Evolutionary conservation across 2,329 filamentous ascomycete species (phyloP), one percentile per base, ranked within the genome.

Genomic region (Sporothrix protearum): DNA sequence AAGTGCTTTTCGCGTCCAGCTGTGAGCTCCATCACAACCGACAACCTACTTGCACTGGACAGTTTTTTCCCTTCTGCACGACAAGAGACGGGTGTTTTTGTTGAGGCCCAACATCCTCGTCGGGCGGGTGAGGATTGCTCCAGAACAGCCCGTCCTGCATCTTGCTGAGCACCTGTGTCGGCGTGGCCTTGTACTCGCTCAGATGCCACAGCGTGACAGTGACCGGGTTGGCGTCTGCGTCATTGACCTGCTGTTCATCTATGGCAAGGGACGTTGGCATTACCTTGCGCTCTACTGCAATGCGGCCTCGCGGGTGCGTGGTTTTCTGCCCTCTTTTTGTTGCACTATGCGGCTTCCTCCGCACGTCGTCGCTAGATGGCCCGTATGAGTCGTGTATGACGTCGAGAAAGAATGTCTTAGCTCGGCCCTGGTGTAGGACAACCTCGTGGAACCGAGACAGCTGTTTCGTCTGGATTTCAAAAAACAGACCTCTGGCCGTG

Each of bases 351-450:
- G 19, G 9, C 9, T n/a, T 19, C 10, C 16, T 49, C 12, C n/a
- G 12, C 67, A 25, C 51, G 49, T 42, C 49, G 14, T 19, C 42
- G 14, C 14, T 47, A 14, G 9, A 30, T 22, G 61, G 69, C n/a
- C 69, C 69, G n/a, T 73, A 69, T n/a, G 70, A 71, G 9, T 67
- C 61, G 22, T 45, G 68, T 71, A 78, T 76, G 57, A 76, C 71
- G 64, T 74, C 72, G 64, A 77, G 47, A 73, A 91, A 89, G 77
- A 89, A 90, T 0, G 85, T 82, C 77, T 93, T 91, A 73, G 92
- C 88, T 1, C 90, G 86, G 2, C 90, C 91, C 79, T 93, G 91
- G 75, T 92, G 90, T 51, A 94, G 78, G 3, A 91, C 87, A 2
- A 88, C 85, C 76, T 92, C 86, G 70, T 88, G 86, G 74, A 91